A percentile compares a stretch with the other conserved stretches of the same genome.
phyloP scores from a whole-genome alignment of 164 flowering plant genomes.

The Berberis thunbergii region DNA sequence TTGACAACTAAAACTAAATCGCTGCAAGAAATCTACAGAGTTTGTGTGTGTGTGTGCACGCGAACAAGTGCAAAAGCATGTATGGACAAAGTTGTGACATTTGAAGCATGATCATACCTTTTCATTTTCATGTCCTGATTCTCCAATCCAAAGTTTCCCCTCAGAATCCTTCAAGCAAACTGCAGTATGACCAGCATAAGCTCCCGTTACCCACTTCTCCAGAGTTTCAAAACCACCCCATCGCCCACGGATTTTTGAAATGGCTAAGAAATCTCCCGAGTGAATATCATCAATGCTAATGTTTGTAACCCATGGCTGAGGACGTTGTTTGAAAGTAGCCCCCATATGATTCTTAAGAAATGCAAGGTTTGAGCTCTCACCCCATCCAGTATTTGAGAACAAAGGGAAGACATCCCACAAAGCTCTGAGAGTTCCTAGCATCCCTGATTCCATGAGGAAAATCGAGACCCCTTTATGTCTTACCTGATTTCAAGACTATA shows the following conservation, averaged over 20 bases:
- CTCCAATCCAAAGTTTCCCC: slow-evolving; percentile 97
- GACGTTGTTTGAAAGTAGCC: slow-evolving; percentile 68
- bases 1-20: no score
- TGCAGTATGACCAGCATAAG: slow-evolving; percentile 96
- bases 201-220: slow-evolving; percentile 96
- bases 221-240: slow-evolving; percentile 99
- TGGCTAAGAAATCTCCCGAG: slow-evolving; percentile 83
- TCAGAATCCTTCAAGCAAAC: slow-evolving; percentile 88
- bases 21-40: no score
- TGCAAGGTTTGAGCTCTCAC: slow-evolving; percentile 77
- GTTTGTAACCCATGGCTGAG: slow-evolving; percentile 85
- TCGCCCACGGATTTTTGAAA: slow-evolving; percentile 92
- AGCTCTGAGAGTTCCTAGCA: slow-evolving; percentile 88
- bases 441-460: slow-evolving; percentile 96
- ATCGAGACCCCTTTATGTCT: slow-evolving; percentile 69
- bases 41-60: no score
- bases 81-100: no score
- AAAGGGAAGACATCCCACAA: slow-evolving; percentile 92
- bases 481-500: slow-evolving; percentile 41
- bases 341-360: slow-evolving; percentile 91
- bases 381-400: slow-evolving; percentile 90
- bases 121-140: slow-evolving; percentile 94
- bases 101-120: slow-evolving; percentile 27
- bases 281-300: slow-evolving; percentile 66
- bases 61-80: no score